Evolutionary conservation across 352 stramenopile genomes (phyloP).

Genomic region (Phytophthora cryptogea): DNA sequence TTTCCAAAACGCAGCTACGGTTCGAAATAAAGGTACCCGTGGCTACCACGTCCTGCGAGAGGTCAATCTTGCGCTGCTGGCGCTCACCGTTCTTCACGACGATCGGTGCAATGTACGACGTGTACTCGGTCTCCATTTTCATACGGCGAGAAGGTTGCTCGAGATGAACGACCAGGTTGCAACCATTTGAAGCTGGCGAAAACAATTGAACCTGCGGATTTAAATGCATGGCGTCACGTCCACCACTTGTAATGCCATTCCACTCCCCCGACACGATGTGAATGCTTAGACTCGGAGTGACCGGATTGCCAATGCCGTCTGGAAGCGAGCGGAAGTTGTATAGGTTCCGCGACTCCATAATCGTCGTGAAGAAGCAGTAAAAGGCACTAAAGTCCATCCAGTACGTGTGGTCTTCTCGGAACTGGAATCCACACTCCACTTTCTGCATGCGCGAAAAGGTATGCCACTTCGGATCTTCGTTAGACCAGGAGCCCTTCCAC

Average conservation of each 20-base stretch:
- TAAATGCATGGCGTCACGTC: slow-evolving; percentile 80
- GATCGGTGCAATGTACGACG: slow-evolving; percentile 75
- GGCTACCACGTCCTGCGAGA: slow-evolving; percentile 76
- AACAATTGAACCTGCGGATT: slow-evolving; percentile 88
- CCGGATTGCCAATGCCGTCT: slow-evolving; percentile 64
- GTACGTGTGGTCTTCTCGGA: slow-evolving; percentile 77
- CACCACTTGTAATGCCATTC: slow-evolving; percentile 81
- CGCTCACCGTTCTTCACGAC: slow-evolving; percentile 76
- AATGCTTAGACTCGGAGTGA: slow-evolving; percentile 61
- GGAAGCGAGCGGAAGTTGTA: slow-evolving; percentile 81
- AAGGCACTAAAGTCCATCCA: slow-evolving; percentile 86
- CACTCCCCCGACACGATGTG: slow-evolving; percentile 79
- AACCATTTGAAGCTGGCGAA: slow-evolving; percentile 56
- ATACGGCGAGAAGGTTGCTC: slow-evolving; percentile 80
- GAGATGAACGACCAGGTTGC: slow-evolving; percentile 59
- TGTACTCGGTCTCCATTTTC: slow-evolving; percentile 77
- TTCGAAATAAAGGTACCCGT: slow-evolving; percentile 89
- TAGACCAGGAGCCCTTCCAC: slow-evolving; percentile 75
- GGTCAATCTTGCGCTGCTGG: slow-evolving; percentile 77
- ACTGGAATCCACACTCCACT: slow-evolving; percentile 76
- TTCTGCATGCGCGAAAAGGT: slow-evolving; percentile 75
- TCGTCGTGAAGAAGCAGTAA: slow-evolving; percentile 75
- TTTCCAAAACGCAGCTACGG: slow-evolving; percentile 71
- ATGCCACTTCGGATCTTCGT: slow-evolving; percentile 72
- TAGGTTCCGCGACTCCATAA: slow-evolving; percentile 82